These are phyloP conservation scores for Boechera retrofracta DNA, from an alignment of 345 rosid species.

Conservation along the genomic window DNA sequence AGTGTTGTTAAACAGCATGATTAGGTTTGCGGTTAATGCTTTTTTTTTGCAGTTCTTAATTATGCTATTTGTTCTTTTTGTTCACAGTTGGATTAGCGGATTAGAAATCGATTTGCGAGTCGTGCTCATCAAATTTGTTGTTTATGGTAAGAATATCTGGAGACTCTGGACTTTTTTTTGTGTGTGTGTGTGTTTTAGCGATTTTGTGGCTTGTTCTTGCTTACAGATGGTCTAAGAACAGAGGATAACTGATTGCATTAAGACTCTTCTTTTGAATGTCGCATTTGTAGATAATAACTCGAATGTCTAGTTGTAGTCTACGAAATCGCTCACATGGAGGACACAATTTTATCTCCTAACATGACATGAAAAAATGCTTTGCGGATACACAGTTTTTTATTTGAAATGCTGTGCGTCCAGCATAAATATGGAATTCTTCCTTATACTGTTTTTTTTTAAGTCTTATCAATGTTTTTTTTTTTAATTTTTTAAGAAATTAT, in stretches of 20 bases:
- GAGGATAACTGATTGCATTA: neutral
- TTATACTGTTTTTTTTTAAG: neutral
- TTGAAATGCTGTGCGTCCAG: neutral
- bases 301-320: neutral
- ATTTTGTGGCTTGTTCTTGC: conserved; percentile 3
- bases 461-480: neutral
- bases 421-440: neutral
- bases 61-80: neutral
- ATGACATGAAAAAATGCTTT: neutral
- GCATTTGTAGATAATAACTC: neutral
- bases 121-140: neutral
- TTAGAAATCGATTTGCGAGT: neutral
- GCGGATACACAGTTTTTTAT: neutral
- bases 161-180: neutral
- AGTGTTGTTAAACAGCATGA: conserved; percentile 1
- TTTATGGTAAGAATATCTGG: conserved; percentile 25
- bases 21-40: neutral
- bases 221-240: neutral
- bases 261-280: neutral
- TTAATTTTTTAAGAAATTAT: neutral
- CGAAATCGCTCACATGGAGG: neutral
- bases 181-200: neutral
- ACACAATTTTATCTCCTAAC: neutral
- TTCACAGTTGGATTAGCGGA: conserved; percentile 25
- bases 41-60: neutral